Evolutionary conservation across 345 rosid genomes (phyloP).

Genomic region (Excoecaria agallocha): DNA sequence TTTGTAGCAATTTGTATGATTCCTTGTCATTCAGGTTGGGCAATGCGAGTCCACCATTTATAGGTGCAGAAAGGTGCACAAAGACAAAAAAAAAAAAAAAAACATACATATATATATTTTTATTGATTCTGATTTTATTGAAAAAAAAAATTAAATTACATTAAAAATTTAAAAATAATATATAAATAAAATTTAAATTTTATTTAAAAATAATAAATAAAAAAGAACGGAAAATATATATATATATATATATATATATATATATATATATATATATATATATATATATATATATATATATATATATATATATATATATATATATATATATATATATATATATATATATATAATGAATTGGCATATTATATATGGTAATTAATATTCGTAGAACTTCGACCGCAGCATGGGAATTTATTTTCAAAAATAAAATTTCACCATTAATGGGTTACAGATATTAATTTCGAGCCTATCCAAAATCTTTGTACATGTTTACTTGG

Average conservation of each 20-base stretch:
- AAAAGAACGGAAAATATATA: no score
- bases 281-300: no score
- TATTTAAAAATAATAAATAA: no score
- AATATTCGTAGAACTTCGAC: slow-evolving; percentile 20
- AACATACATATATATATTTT: no score
- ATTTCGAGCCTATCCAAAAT: neutral
- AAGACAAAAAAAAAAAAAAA: neutral
- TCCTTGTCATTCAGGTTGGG: slow-evolving; percentile 10
- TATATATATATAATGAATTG: neutral
- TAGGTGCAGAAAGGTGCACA: slow-evolving; percentile 4
- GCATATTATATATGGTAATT: neutral
- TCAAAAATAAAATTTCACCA: slow-evolving; percentile 3
- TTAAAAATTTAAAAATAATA: no score
- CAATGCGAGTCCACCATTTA: slow-evolving; percentile 11
- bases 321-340: no score
- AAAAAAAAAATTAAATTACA: no score
- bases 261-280: no score
- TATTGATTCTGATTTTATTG: no score
- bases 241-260: no score
- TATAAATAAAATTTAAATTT: no score
- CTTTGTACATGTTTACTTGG: neutral
- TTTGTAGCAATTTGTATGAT: neutral
- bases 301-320: no score
- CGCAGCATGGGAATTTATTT: slow-evolving; percentile 4
- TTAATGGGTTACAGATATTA: neutral